These are phyloP conservation scores for Bocquillonia castaneifolia DNA, from an alignment of 441 rosid genomes.

Conservation along the genomic window DNA sequence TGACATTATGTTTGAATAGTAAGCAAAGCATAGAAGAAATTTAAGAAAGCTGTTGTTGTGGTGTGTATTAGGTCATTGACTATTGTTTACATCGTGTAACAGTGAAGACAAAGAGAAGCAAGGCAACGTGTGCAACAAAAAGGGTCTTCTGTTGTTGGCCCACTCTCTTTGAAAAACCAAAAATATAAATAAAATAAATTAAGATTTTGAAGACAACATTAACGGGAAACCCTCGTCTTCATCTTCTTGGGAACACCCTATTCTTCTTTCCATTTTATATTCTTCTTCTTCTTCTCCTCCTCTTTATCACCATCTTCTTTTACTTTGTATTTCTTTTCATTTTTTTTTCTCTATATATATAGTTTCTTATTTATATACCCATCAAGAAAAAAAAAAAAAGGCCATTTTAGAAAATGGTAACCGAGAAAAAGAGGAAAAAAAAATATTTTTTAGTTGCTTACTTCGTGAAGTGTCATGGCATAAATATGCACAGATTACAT, in stretches of 20 bases:
- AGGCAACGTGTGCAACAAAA: conserved; percentile 47
- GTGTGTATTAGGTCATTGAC: too few relatives aligned
- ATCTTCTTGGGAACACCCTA: conserved; percentile 35
- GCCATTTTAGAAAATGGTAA: conserved; percentile 7
- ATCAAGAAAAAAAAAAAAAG: too few relatives aligned
- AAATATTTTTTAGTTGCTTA: too few relatives aligned
- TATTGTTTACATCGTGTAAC: too few relatives aligned
- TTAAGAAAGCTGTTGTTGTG: too few relatives aligned
- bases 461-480: too few relatives aligned
- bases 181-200: neutral
- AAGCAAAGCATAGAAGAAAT: too few relatives aligned
- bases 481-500: neutral
- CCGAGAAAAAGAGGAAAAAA: conserved; percentile 20
- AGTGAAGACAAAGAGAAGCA: conserved; percentile 30
- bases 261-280: neutral
- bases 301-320: neutral
- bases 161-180: conserved; percentile 3
- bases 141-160: conserved; percentile 30
- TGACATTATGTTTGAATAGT: too few relatives aligned
- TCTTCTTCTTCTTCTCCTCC: neutral
- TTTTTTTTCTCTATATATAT: neutral
- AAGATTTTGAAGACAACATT: conserved; percentile 29
- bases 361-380: too few relatives aligned
- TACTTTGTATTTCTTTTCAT: too few relatives aligned
- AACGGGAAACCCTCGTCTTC: conserved; percentile 35